Conservation (phyloP, 306 rosid species). For the barrel medic (Medicago truncatula) region MtrunA17r5.0-ANR NC_053049.1:1828001-1828500, state of each 20-base stretch:
- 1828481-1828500: constrained; percentile 29
- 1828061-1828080: too few relatives aligned
- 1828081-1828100: too few relatives aligned
- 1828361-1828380: constrained; percentile 6
- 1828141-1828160: constrained; percentile 34
- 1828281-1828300: constrained; percentile 23
- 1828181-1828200: constrained; percentile 30
- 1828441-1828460: constrained; percentile 2
- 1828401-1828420: background rate
- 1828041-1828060: too few relatives aligned
- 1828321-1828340: background rate
- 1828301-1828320: background rate
- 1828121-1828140: constrained; percentile 37
- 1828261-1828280: constrained; percentile 28
- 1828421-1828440: constrained; percentile 17
- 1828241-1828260: background rate
- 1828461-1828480: constrained; percentile 18
- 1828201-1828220: constrained; percentile 31
- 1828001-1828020: too few relatives aligned
- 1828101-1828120: constrained; percentile 37
- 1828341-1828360: background rate
- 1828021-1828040: too few relatives aligned
- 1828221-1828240: constrained; percentile 31
- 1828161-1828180: constrained; percentile 45
- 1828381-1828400: constrained; percentile 11